A percentile compares a stretch with the other conserved stretches of the same genome.
Evolutionary conservation across 306 rosid species (phyloP).

Genomic region (Prunus kanzakura): DNA sequence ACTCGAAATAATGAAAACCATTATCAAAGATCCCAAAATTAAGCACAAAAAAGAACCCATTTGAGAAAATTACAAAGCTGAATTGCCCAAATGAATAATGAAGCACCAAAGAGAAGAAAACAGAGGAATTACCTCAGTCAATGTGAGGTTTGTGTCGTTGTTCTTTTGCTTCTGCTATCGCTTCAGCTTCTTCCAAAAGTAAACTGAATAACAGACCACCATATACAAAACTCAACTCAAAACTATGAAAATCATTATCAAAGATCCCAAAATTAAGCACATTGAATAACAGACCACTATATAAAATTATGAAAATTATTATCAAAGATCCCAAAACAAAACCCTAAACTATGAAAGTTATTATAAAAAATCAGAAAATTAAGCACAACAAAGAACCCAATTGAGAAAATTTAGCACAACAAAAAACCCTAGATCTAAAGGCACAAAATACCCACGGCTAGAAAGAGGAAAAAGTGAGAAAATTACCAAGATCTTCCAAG

Average conservation of each 20-base stretch:
- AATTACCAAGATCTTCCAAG: too few relatives aligned
- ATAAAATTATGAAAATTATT: not conserved
- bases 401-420: too few relatives aligned
- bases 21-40: not conserved
- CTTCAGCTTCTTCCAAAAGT: too few relatives aligned
- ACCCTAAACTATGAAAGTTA: not conserved
- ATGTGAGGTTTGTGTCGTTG: not conserved
- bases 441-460: too few relatives aligned
- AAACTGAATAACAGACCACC: not conserved
- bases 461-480: too few relatives aligned
- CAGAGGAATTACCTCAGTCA: conserved; percentile 26
- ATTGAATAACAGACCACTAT: not conserved
- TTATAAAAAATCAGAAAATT: not conserved
- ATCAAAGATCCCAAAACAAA: not conserved
- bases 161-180: too few relatives aligned
- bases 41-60: not conserved
- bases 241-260: not conserved
- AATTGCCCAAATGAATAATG: not conserved
- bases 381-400: not conserved
- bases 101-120: conserved; percentile 4
- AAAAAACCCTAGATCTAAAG: too few relatives aligned
- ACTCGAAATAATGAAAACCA: not conserved
- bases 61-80: not conserved
- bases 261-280: not conserved
- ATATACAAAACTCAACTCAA: not conserved